Base-by-base conservation (phyloP, 306 rosid genomes). In the Glycine latifolia region DNA sequence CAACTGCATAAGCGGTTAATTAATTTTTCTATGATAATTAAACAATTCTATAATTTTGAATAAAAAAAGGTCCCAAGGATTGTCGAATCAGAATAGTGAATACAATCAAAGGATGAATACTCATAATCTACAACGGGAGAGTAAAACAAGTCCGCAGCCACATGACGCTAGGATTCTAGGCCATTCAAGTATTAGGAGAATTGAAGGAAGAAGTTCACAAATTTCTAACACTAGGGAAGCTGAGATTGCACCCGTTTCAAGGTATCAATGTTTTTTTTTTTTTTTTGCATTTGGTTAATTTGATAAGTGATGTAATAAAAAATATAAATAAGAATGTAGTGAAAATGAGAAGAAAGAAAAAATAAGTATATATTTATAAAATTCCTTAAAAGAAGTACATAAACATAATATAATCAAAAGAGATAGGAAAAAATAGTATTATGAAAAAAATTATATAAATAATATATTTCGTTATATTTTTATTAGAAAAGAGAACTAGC, bases 61-160 rank as follows among this genome's bases (percentile, higher is more conserved):
- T n/a, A n/a, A n/a, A 81, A 72, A 17, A 48, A 81, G 88, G 88
- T 15, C 80, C 0, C 80, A 4, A 6, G 69, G 2, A 3, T 41
- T 43, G 26, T 13, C 54, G 12, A 7, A 61, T 52, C 49, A 43
- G 39, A 20, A 20, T 14, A 66, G 52, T n/a, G 49, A 5, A 58
- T 1, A 14, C 10, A 59, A 6, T 41, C 9, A 3, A 3, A 6
- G 3, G 13, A 26, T 77, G 70, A 74, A 31, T 13, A 15, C 11
- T 16, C 41, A 15, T 68, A 16, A 6, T 35, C 7, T 54, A 0
- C 56, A 13, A 13, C 7, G 46, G 20, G 79, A 44, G 52, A 58
- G 73, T 7, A 15, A 13, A 55, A 14, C 65, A 16, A 46, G 7
- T 49, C 41, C 62, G 1, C 75, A 47, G n/a, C 26, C 31, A 5